A percentile compares a stretch with the other conserved stretches of the same genome.
These are phyloP conservation scores for Pyrenophora teres DNA, from an alignment of 2,329 filamentous ascomycete species.

Conservation along the genomic window DNA sequence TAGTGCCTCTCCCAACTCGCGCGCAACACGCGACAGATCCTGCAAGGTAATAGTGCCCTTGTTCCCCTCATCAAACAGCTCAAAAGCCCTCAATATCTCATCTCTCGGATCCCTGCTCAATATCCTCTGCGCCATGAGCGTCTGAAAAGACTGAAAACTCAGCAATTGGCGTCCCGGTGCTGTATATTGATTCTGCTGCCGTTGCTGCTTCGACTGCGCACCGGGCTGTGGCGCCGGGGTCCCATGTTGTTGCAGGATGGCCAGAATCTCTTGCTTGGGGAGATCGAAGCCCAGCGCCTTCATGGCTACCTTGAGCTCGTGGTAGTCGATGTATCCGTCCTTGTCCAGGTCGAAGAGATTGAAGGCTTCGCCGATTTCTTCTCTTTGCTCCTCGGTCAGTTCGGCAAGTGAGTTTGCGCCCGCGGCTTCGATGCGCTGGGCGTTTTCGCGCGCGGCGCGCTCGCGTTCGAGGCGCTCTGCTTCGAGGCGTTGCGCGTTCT, in stretches of 20 bases:
- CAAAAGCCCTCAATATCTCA: slow-evolving; percentile 89
- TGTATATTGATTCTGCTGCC: slow-evolving; percentile 21
- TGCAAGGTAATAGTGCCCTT: slow-evolving; percentile 90
- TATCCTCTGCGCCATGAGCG: slow-evolving; percentile 77
- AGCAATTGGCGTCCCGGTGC: slow-evolving; percentile 66
- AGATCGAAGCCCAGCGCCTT: slow-evolving; percentile 94
- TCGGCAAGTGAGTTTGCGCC: slow-evolving; percentile 56
- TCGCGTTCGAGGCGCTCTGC: slow-evolving; percentile 49
- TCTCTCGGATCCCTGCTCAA: slow-evolving; percentile 82
- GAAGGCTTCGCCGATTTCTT: slow-evolving; percentile 96
- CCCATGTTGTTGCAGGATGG: slow-evolving; percentile 80
- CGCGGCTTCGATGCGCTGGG: slow-evolving; percentile 50
- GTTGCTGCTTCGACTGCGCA: slow-evolving; percentile 2
- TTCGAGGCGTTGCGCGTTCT: slow-evolving; percentile 49
- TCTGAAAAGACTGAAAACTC: slow-evolving; percentile 72
- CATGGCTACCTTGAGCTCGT: slow-evolving; percentile 95
- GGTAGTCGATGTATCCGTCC: slow-evolving; percentile 92
- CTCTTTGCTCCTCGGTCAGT: slow-evolving; percentile 84
- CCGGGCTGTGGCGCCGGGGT: slow-evolving; percentile 9
- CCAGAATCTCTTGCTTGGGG: slow-evolving; percentile 81
- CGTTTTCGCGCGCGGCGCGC: slow-evolving; percentile 43
- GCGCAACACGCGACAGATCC: slow-evolving; percentile 83
- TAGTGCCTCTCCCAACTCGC: slow-evolving; percentile 89
- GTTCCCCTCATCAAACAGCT: slow-evolving; percentile 88
- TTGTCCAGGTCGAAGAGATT: slow-evolving; percentile 96